Evolutionary conservation across 768 basidiomycete species (phyloP), one percentile per base, ranked within the genome.

Genomic region (Tricholoma terreum): DNA sequence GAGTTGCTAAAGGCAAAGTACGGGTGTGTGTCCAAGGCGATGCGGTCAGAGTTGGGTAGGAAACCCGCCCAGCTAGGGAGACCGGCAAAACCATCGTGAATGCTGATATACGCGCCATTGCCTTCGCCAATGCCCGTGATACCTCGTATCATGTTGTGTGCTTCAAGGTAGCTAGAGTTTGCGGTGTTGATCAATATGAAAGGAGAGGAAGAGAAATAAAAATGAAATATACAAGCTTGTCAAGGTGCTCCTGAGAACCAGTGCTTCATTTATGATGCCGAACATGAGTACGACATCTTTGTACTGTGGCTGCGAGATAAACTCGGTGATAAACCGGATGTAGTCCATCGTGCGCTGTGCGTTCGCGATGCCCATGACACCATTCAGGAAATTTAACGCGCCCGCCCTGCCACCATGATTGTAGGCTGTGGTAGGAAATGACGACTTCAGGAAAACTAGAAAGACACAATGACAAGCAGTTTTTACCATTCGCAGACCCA

Each of bases 331-430:
- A 49, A 86, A 81, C n/a, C 92, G 82, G 61, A 94, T 88, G 63
- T 89, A 86, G 67, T 90, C 81, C 46, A 94, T 72, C 8, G 86
- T 76, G 15, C 92, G 83, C 69, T 94, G 85, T 15, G 89, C 92
- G 63, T 95, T 94, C 35, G 91, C 90, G 55, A 90, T 69, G 17
- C 93, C 93, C 93, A 94, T 94, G 34, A 85, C 82, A 30, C 87
- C 86, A 60, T 81, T 76, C 62, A 90, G 66, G 63, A 85, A 87
- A 67, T 92, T 90, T 66, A 88, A 67, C 24, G 71, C 71, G 5
- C 89, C 90, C 9, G 63, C 43, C 67, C 77, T 78, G 6, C 89
- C 89, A 67, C 76, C 86, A 69, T 87, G 86, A 61, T 86, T 87
- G 68, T 79, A 78, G 10, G 72, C 78, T 80, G 33, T n/a, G 24